phyloP scores from a whole-genome alignment of 2,329 filamentous ascomycete genomes.

The Pseudogymnoascus sp. region DNA sequence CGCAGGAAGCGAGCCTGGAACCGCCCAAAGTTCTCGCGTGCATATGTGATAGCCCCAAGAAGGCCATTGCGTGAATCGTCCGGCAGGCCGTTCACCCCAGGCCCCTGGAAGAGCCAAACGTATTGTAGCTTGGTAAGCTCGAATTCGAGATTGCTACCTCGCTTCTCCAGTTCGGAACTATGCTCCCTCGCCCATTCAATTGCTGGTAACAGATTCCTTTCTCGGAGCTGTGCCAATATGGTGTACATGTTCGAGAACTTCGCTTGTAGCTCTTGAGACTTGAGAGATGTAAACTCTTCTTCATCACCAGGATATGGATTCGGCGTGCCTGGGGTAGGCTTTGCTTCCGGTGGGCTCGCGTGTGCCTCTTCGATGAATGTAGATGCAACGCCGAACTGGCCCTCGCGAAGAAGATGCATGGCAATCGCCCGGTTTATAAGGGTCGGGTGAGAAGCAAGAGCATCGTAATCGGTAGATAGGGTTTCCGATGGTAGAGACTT shows the following conservation, averaged over 20 bases:
- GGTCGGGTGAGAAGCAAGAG: slow-evolving; percentile 63
- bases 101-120: slow-evolving; percentile 74
- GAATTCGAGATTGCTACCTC: slow-evolving; percentile 90
- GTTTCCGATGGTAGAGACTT: slow-evolving; percentile 38
- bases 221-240: slow-evolving; percentile 71
- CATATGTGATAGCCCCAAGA: slow-evolving; percentile 65
- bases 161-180: slow-evolving; percentile 61
- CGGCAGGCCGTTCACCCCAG: slow-evolving; percentile 45
- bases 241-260: slow-evolving; percentile 87
- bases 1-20: slow-evolving; percentile 68
- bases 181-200: slow-evolving; percentile 79
- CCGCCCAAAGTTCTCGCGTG: slow-evolving; percentile 60
- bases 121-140: slow-evolving; percentile 87
- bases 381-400: slow-evolving; percentile 80
- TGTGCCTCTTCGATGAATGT: slow-evolving; percentile 72
- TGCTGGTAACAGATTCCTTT: slow-evolving; percentile 68
- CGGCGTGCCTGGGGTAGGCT: slow-evolving; percentile 26
- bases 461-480: slow-evolving; percentile 72
- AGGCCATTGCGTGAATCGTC: slow-evolving; percentile 49
- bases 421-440: slow-evolving; percentile 89
- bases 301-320: slow-evolving; percentile 28
- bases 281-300: slow-evolving; percentile 46
- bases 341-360: slow-evolving; percentile 35
- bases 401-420: slow-evolving; percentile 93
- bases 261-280: slow-evolving; percentile 62